Base-by-base conservation (phyloP, 2,329 filamentous ascomycete genomes). In the Penicillium sp. region DNA sequence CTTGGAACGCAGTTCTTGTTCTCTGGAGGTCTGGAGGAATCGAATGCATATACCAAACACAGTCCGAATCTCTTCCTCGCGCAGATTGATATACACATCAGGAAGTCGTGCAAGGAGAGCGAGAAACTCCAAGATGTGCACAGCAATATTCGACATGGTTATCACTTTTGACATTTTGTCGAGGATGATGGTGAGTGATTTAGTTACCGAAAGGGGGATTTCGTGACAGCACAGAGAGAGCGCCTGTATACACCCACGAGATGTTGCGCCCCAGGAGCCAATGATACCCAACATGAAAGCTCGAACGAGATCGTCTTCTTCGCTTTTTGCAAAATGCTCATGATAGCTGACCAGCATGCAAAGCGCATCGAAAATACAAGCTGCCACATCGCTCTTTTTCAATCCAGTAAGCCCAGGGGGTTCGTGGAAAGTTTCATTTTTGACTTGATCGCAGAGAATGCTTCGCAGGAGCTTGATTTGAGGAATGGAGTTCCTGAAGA, bases 81-180 rank as follows among this genome's bases (percentile, higher is more conserved):
- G 84, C 68, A 97, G 90, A 66, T 96, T 95, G 66, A 90, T 85
- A 67, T 92, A 95, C 1, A 97, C 81, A 54, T 90, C 84, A 8
- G 90, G 90, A 51, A 97, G 78, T 29, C 93, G 87, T 46, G 92
- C 91, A 23, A 99, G 81, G 43, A 91, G 88, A 8, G 90, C 89
- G n/a, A 99, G 78, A 65, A 99, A 97, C 67, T 99, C 94, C 43
- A 99, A 79, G 54, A 99, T 96, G 67, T 99, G 94, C 55, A 97
- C 88, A 8, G 93, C 91, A 29, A 97, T 88, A 50, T 92, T 85
- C 6, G 91, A 87, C 64, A 96, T 92, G 1, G 94, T 97, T 65
- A 99, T 96, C 65, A 97, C 95, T 62, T 92, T 90, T 1, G 92
- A 88, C 90, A 99, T 96, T 68, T 91, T 93, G 64, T 92, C 89